Base-by-base conservation (phyloP, 352 stramenopile species). In the Aphanomyces euteiches region DNA sequence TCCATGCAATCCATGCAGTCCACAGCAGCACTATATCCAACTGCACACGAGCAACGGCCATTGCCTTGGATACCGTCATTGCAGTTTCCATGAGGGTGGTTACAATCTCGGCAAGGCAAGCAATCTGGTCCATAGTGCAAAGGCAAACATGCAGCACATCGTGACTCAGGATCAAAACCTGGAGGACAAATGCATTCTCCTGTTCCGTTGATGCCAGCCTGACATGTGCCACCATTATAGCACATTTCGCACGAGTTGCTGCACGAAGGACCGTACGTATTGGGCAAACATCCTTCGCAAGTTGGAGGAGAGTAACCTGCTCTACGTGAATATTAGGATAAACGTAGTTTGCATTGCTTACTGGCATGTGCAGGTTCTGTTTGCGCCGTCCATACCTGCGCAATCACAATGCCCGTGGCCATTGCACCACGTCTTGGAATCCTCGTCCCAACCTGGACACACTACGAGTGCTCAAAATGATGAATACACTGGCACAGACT, bases 1-100 rank as follows among this genome's bases (percentile, higher is more conserved):
- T 73, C 73, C 80, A 95, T 92, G 72, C 88, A 96, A 67, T 94
- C 81, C 78, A 89, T 83, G 61, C 88, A 96, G 63, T 94, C 82
- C 12, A 78, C 74, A 5, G 77, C 61, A 12, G 79, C 74, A 67
- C 94, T 87, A 53, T 90, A 93, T 19, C 88, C 88, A 19, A 93
- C 87, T 4, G 85, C 85, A 21, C 88, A 96, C n/a, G 86, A 90
- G 69, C 88, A 96, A 7, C 85, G 79, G 13, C 88, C 88, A 21
- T 84, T 90, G 15, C 88, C 88, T 6, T 77, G 85, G 13, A 93
- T 69, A 12, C 88, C 84, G 66, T 94, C 88, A 47, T 95, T 85
- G 66, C 88, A 96, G 54, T 89, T 89, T 63, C 88, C 88, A 66
- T 92, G 81, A 5, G 85, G 85, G 53, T 92, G 91, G 59, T 96